These are phyloP conservation scores for Olyra latifolia DNA, from an alignment of 176 grass and related monocot genomes.

Conservation along the genomic window DNA sequence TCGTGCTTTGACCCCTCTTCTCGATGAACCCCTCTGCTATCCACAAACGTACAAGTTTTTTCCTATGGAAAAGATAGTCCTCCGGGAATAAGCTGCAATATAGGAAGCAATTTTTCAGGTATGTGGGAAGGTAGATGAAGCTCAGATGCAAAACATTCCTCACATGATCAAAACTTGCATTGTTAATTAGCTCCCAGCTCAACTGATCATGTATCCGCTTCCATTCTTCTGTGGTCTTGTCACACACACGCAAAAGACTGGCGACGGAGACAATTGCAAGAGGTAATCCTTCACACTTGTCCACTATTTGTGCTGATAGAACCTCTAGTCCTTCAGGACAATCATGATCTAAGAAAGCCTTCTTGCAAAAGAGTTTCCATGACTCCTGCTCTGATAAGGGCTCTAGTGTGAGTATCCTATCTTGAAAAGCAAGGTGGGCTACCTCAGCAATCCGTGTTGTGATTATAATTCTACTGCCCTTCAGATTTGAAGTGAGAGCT, in stretches of 20 bases:
- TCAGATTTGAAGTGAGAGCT: not conserved
- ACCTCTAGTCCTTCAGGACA: not conserved
- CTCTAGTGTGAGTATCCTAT: not conserved
- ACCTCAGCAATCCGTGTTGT: not conserved
- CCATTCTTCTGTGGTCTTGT: not conserved
- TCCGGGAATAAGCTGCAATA: not conserved
- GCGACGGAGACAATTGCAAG: not conserved
- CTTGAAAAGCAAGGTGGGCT: not conserved
- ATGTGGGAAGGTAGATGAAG: slow-evolving; percentile 16
- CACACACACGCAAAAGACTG: not conserved
- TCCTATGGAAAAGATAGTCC: not conserved
- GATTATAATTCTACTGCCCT: not conserved
- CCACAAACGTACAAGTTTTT: slow-evolving; percentile 9
- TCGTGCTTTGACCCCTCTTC: not conserved
- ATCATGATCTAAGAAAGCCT: not conserved
- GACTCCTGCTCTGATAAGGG: not conserved
- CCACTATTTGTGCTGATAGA: not conserved
- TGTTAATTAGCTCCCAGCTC: not conserved
- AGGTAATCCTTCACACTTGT: not conserved
- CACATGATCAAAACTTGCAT: not conserved
- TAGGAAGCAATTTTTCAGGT: not conserved
- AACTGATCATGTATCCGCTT: not conserved
- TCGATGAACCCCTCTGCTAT: slow-evolving; percentile 34
- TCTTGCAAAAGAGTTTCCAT: not conserved
- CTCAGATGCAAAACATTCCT: not conserved